These are phyloP conservation scores for Penicillium crystallinum DNA, from an alignment of 495 filamentous ascomycete species.

Conservation along the genomic window DNA sequence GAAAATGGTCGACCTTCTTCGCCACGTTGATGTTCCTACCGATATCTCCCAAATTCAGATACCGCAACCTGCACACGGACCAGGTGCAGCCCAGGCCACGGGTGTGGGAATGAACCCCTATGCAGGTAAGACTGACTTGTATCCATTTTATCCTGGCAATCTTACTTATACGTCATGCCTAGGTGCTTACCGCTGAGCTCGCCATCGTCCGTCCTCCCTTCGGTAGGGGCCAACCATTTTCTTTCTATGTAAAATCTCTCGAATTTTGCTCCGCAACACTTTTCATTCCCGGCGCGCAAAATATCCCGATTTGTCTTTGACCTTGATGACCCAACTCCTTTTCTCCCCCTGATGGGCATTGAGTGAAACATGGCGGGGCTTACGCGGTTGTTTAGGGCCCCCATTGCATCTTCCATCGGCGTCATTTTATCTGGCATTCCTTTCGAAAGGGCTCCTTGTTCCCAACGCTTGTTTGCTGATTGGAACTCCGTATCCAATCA, in stretches of 20 bases:
- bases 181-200: conserved; percentile 33
- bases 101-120: conserved; percentile 26
- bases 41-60: conserved; percentile 44
- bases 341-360: not conserved
- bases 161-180: not conserved
- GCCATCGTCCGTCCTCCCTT: not conserved
- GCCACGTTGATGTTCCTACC: conserved; percentile 57
- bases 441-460: not conserved
- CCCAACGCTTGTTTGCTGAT: conserved; percentile 9
- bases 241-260: conserved; percentile 13
- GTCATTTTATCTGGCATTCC: conserved; percentile 17
- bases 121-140: conserved; percentile 25
- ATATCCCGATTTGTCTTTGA: conserved; percentile 16
- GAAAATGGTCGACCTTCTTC: conserved; percentile 68
- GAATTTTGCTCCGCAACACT: conserved; percentile 2
- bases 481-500: not conserved
- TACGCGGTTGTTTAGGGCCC: conserved; percentile 2
- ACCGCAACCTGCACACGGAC: conserved; percentile 30
- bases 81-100: conserved; percentile 23
- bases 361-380: conserved; percentile 6
- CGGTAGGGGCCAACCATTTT: not conserved
- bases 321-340: conserved; percentile 12
- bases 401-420: conserved; percentile 23
- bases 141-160: not conserved
- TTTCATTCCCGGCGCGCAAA: conserved; percentile 14